Percentiles rank a stretch among this genome's conserved stretches.
Evolutionary conservation across 352 stramenopile genomes (phyloP).

Genomic region (Achlya hypogyna): DNA sequence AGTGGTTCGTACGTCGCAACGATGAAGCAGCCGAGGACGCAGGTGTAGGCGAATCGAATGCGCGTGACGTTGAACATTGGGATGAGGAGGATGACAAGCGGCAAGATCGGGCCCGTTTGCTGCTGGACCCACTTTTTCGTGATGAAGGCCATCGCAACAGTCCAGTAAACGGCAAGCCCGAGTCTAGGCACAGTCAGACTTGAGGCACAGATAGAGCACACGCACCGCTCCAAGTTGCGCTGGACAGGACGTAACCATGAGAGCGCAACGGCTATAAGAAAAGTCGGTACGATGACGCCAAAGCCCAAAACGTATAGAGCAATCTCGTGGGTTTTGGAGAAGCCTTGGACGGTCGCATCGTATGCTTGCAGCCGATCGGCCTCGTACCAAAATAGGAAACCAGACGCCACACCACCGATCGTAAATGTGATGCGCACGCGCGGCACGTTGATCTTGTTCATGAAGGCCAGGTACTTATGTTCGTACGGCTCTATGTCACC

Average conservation of each 20-base stretch:
- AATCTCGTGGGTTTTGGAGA: slow-evolving; percentile 18
- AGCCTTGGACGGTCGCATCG: slow-evolving; percentile 19
- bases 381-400: slow-evolving; percentile 48
- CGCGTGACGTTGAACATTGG: slow-evolving; percentile 72
- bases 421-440: slow-evolving; percentile 55
- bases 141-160: slow-evolving; percentile 55
- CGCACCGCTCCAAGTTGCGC: slow-evolving; percentile 36
- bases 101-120: slow-evolving; percentile 50
- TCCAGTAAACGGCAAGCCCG: slow-evolving; percentile 41
- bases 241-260: slow-evolving; percentile 39
- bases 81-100: slow-evolving; percentile 64
- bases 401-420: slow-evolving; percentile 44
- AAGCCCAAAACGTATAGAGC: slow-evolving; percentile 44
- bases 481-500: slow-evolving; percentile 36
- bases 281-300: slow-evolving; percentile 46
- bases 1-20: slow-evolving; percentile 37
- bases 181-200: slow-evolving; percentile 26
- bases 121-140: slow-evolving; percentile 70
- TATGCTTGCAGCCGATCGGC: slow-evolving; percentile 32
- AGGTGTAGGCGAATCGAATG: slow-evolving; percentile 67
- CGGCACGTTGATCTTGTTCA: slow-evolving; percentile 36
- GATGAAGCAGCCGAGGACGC: slow-evolving; percentile 56
- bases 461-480: slow-evolving; percentile 45
- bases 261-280: slow-evolving; percentile 37
- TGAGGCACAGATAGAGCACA: background rate